These are phyloP conservation scores for Mesembryanthemum crystallinum DNA, from an alignment of 148 eudicot species.

Conservation along the genomic window DNA sequence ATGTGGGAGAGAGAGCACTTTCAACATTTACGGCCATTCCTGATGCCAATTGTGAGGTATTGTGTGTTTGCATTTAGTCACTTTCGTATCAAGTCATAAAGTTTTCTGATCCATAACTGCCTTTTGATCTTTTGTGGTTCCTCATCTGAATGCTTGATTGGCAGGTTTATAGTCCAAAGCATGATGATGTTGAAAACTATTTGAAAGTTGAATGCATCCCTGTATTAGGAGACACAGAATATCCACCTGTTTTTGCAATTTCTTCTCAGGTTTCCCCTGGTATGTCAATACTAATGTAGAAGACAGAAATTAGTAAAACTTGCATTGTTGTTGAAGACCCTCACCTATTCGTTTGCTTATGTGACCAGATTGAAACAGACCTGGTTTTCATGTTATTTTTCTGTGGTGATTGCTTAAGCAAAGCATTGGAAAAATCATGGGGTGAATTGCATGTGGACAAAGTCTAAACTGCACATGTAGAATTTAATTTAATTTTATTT, in stretches of 20 bases:
- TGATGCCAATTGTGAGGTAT: slow-evolving; percentile 74
- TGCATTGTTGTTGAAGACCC: background rate
- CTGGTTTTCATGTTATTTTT: background rate
- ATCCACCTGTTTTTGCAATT: slow-evolving; percentile 82
- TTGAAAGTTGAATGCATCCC: slow-evolving; percentile 92
- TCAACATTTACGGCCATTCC: slow-evolving; percentile 65
- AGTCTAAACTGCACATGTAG: background rate
- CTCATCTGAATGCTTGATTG: slow-evolving; percentile 15
- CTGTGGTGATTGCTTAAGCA: background rate
- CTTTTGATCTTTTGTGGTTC: slow-evolving; percentile 5
- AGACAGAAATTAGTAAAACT: background rate
- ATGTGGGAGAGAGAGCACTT: slow-evolving; percentile 66
- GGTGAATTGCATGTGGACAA: background rate
- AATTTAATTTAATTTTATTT: background rate
- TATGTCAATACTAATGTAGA: slow-evolving; percentile 23
- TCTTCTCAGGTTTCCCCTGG: slow-evolving; percentile 86
- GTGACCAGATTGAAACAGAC: background rate
- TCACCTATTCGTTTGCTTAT: background rate
- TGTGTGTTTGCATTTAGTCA: slow-evolving; percentile 1
- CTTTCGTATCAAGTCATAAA: background rate
- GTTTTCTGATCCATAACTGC: slow-evolving; percentile 1
- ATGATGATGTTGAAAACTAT: slow-evolving; percentile 58
- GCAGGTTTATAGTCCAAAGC: slow-evolving; percentile 81
- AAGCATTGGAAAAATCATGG: background rate
- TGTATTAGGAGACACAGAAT: slow-evolving; percentile 58